A percentile compares a stretch with the other conserved stretches of the same genome.
Evolutionary conservation across 2,329 filamentous ascomycete species (phyloP).

Genomic region (Parafenestella ontariensis): DNA sequence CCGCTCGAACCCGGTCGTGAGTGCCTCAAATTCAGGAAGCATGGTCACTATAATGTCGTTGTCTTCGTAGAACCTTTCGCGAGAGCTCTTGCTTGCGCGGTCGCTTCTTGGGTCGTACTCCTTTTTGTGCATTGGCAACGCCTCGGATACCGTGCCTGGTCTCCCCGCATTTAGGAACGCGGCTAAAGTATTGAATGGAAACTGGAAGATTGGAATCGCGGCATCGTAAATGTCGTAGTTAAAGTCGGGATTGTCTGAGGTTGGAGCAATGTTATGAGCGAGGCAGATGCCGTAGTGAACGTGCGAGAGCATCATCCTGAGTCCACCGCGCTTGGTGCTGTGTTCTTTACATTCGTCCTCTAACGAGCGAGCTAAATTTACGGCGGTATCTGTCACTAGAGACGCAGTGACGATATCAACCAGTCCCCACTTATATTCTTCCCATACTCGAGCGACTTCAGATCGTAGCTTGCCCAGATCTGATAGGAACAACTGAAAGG

Average conservation of each 20-base stretch:
- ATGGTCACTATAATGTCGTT: slow-evolving; percentile 40
- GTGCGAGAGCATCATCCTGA: slow-evolving; percentile 11
- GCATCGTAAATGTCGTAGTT: slow-evolving; percentile 23
- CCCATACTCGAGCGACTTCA: slow-evolving; percentile 17
- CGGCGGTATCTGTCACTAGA: slow-evolving; percentile 26
- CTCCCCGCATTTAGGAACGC: slow-evolving; percentile 31
- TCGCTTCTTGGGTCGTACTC: slow-evolving; percentile 39
- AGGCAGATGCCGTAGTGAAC: slow-evolving; percentile 11
- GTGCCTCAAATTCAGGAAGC: slow-evolving; percentile 39
- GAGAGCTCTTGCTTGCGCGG: slow-evolving; percentile 32
- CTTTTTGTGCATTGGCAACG: slow-evolving; percentile 37
- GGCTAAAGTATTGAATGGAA: slow-evolving; percentile 14
- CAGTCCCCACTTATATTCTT: slow-evolving; percentile 15
- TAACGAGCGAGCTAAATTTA: slow-evolving; percentile 24
- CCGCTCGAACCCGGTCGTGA: slow-evolving; percentile 4
- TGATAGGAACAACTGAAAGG: slow-evolving; percentile 13
- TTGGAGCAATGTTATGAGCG: neutral
- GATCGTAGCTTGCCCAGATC: slow-evolving; percentile 19
- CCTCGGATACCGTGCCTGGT: slow-evolving; percentile 26
- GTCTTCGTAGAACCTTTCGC: slow-evolving; percentile 46
- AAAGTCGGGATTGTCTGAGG: slow-evolving; percentile 2
- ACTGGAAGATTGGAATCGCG: slow-evolving; percentile 6
- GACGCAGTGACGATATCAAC: slow-evolving; percentile 21
- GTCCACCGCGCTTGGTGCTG: slow-evolving; percentile 12
- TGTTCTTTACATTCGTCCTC: slow-evolving; percentile 14